Conservation (phyloP, 345 rosid species). For the Populus simonii region DNA sequence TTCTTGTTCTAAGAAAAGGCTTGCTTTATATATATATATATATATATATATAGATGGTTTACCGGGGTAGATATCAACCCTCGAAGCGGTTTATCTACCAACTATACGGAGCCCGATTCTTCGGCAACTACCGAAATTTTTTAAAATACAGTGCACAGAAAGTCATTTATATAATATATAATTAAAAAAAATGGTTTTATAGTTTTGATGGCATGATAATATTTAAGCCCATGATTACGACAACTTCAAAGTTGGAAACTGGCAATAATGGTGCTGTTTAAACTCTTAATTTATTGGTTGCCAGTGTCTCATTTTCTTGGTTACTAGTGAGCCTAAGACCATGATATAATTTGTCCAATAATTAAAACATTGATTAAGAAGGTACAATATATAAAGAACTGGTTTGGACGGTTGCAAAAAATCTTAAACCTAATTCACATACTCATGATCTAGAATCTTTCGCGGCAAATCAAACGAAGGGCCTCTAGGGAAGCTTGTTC, state of each 20-base stretch:
- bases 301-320: slow-evolving; percentile 17
- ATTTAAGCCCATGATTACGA: background rate
- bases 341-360: background rate
- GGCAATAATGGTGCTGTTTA: slow-evolving; percentile 2
- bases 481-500: slow-evolving; percentile 65
- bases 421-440: slow-evolving; percentile 27
- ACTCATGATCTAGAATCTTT: slow-evolving; percentile 76
- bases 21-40: background rate
- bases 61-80: slow-evolving; percentile 3
- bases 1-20: slow-evolving; percentile 10
- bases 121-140: slow-evolving; percentile 17
- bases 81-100: slow-evolving; percentile 15
- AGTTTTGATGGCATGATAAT: slow-evolving; percentile 11
- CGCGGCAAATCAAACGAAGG: slow-evolving; percentile 47
- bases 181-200: background rate
- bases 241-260: slow-evolving; percentile 26
- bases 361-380: slow-evolving; percentile 12
- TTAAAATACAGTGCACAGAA: background rate
- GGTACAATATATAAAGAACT: background rate
- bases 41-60: background rate
- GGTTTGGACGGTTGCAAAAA: slow-evolving; percentile 20
- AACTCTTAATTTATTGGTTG: background rate
- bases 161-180: background rate
- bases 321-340: slow-evolving; percentile 4
- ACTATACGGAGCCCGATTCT: background rate